Evolutionary conservation across 192 early-diverging fungal species (phyloP).

Genomic region (Backusella westeae): DNA sequence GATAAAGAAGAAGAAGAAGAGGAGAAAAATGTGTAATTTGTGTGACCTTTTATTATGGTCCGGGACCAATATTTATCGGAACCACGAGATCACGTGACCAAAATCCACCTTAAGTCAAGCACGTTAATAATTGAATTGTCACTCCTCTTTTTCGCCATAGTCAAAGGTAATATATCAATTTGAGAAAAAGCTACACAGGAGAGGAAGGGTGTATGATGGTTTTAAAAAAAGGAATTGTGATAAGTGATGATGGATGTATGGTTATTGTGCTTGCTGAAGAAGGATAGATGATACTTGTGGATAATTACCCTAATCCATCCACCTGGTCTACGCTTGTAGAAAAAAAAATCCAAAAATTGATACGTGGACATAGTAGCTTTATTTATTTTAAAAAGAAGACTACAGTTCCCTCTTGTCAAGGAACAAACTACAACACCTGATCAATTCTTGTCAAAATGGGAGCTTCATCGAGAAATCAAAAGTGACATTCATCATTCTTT

Average conservation of each 20-base stretch:
- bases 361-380: neutral
- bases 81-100: neutral
- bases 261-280: neutral
- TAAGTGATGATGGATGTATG: neutral
- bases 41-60: neutral
- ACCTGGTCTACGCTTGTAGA: neutral
- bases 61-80: neutral
- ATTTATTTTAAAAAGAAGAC: neutral
- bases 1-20: neutral
- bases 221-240: neutral
- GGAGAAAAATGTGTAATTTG: neutral
- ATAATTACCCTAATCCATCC: neutral
- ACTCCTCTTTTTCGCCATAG: constrained; percentile 23
- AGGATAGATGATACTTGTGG: neutral
- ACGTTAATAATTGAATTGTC: neutral
- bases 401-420: neutral
- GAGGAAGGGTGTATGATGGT: neutral
- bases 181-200: neutral
- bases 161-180: constrained; percentile 19
- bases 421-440: neutral
- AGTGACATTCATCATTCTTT: neutral
- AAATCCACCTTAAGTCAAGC: neutral
- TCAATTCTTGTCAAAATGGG: neutral
- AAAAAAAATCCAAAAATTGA: neutral
- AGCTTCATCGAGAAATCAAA: neutral